Conservation (phyloP, 306 rosid species). For the Cicer judaicum region DNA sequence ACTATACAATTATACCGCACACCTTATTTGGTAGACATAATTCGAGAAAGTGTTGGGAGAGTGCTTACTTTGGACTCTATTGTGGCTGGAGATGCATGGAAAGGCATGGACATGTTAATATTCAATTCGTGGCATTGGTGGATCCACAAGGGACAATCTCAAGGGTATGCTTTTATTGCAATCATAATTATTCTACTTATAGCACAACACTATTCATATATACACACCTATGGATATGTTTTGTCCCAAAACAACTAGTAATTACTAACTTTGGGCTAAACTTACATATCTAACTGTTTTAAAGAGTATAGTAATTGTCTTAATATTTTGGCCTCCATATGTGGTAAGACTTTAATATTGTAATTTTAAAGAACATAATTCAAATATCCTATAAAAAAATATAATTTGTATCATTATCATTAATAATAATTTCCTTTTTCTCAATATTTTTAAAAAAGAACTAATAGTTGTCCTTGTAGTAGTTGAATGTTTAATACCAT, state of each 20-base stretch:
- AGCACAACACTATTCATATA: not conserved
- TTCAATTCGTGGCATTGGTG: constrained; percentile 99
- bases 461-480: not conserved
- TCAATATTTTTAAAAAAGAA: too few relatives aligned
- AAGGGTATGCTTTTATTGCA: constrained; percentile 57
- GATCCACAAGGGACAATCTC: constrained; percentile 82
- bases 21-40: constrained; percentile 83
- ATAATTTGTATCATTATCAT: too few relatives aligned
- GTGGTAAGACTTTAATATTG: too few relatives aligned
- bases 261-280: not conserved
- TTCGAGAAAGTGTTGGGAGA: constrained; percentile 61
- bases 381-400: too few relatives aligned
- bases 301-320: too few relatives aligned
- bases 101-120: constrained; percentile 77
- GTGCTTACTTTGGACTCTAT: constrained; percentile 81
- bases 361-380: too few relatives aligned
- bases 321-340: too few relatives aligned
- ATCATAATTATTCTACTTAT: not conserved
- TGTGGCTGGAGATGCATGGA: constrained; percentile 75
- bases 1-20: constrained; percentile 71
- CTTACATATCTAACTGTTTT: not conserved
- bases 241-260: not conserved
- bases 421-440: too few relatives aligned
- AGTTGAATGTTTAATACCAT: not conserved
- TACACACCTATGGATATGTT: not conserved